Percentiles rank a stretch among this genome's conserved stretches.
These are phyloP conservation scores for Sclerotinia spermophila DNA, from an alignment of 2,329 filamentous ascomycete genomes.

Conservation along the genomic window DNA sequence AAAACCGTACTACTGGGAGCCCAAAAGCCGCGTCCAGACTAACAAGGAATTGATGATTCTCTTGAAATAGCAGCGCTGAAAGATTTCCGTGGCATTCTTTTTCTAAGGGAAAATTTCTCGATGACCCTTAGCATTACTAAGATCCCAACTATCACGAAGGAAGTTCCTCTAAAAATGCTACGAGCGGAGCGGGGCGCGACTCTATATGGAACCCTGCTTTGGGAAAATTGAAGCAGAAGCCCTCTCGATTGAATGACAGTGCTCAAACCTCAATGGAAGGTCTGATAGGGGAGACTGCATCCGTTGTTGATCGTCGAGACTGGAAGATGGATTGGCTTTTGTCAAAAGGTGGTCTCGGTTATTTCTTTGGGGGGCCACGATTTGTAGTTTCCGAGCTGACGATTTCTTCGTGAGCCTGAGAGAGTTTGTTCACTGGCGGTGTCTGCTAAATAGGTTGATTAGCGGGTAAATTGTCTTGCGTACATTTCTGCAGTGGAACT, in stretches of 20 bases:
- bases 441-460: not conserved
- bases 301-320: not conserved
- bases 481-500: not conserved
- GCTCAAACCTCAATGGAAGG: not conserved
- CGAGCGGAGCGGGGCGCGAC: no score
- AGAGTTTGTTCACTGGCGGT: not conserved
- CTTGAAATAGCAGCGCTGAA: no score
- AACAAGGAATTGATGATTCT: no score
- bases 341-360: fast-evolving
- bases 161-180: no score
- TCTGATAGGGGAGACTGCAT: not conserved
- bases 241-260: not conserved
- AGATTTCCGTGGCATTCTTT: no score
- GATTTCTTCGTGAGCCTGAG: not conserved
- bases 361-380: not conserved
- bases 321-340: not conserved
- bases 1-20: no score
- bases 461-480: not conserved
- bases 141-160: no score
- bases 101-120: no score
- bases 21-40: no score
- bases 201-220: not conserved
- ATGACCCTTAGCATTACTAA: no score
- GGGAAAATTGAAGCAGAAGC: not conserved
- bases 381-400: not conserved